Conservation (phyloP, 768 basidiomycete genomes). For the Melanogaster broomeanus region DNA sequence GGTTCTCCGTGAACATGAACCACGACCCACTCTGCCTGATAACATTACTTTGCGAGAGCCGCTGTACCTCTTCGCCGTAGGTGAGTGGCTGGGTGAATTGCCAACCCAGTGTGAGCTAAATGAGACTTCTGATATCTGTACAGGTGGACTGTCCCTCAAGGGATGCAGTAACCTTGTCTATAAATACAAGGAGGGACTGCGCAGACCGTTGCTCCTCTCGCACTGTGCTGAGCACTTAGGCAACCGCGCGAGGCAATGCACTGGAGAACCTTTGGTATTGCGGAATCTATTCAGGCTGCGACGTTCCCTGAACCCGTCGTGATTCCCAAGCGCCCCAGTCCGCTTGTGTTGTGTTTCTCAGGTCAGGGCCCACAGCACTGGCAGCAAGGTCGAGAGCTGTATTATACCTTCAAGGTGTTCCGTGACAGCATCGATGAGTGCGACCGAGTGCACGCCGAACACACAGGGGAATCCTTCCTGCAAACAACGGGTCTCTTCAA, state of each 20-base stretch:
- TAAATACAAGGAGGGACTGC: background rate
- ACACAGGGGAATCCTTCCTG: slow-evolving; percentile 39
- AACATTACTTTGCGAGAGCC: background rate
- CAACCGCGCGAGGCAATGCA: slow-evolving; percentile 34
- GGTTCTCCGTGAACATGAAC: background rate
- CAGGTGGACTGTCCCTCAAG: background rate
- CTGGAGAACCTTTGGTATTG: slow-evolving; percentile 33
- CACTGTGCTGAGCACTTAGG: slow-evolving; percentile 13
- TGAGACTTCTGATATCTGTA: background rate
- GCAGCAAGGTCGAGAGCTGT: slow-evolving; percentile 41
- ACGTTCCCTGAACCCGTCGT: slow-evolving; percentile 31
- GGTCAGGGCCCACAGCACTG: slow-evolving; percentile 43
- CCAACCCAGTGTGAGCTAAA: background rate
- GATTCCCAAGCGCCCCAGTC: slow-evolving; percentile 23
- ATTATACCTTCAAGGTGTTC: slow-evolving; percentile 37
- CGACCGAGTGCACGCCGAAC: slow-evolving; percentile 33
- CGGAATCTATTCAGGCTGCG: background rate
- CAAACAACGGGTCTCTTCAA: slow-evolving; percentile 39
- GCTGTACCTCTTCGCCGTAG: background rate
- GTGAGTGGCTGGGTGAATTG: background rate
- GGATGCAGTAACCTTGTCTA: background rate
- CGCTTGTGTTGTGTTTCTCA: slow-evolving; percentile 40
- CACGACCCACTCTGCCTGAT: background rate
- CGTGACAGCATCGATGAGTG: slow-evolving; percentile 38
- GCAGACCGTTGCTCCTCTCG: background rate